A percentile compares a stretch with the other conserved stretches of the same genome.
Evolutionary conservation across 129 eudicot species (phyloP).

Genomic region (Solidago caesia): DNA sequence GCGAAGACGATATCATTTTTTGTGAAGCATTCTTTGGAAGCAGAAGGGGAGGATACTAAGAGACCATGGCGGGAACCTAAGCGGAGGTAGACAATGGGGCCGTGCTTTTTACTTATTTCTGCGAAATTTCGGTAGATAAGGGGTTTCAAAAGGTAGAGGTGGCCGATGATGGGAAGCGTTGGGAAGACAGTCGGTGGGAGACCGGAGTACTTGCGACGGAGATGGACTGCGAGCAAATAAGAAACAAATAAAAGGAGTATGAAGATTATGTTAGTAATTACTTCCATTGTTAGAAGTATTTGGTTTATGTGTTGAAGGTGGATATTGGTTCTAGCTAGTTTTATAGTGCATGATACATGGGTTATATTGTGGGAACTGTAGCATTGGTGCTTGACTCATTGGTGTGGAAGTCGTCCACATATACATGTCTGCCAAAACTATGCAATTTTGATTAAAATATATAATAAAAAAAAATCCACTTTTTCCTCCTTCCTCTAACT

Average conservation of each 20-base stretch:
- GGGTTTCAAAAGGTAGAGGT: conserved; percentile 18
- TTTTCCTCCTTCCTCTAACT: no score
- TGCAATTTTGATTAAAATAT: no score
- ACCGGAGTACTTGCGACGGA: conserved; percentile 30
- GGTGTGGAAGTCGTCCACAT: no score
- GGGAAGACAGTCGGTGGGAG: conserved; percentile 52
- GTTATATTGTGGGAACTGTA: no score
- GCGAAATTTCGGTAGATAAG: conserved; percentile 32
- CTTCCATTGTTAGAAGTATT: no score
- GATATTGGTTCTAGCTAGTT: no score
- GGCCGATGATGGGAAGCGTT: conserved; percentile 43
- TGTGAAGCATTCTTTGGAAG: conserved; percentile 50
- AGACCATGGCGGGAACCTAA: conserved; percentile 33
- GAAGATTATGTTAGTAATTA: background rate
- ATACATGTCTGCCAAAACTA: no score
- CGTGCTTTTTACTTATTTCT: conserved; percentile 26
- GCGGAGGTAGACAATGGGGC: conserved; percentile 40
- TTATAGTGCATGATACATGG: no score
- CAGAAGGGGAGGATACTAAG: conserved; percentile 45
- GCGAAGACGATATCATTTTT: conserved; percentile 48
- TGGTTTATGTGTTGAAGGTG: no score
- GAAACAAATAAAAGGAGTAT: conserved; percentile 2
- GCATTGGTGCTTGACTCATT: no score
- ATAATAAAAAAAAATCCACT: no score
- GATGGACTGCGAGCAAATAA: conserved; percentile 17